Evolutionary conservation across 306 rosid species (phyloP), one percentile per base, ranked within the genome.

Genomic region (Fagus crenata): DNA sequence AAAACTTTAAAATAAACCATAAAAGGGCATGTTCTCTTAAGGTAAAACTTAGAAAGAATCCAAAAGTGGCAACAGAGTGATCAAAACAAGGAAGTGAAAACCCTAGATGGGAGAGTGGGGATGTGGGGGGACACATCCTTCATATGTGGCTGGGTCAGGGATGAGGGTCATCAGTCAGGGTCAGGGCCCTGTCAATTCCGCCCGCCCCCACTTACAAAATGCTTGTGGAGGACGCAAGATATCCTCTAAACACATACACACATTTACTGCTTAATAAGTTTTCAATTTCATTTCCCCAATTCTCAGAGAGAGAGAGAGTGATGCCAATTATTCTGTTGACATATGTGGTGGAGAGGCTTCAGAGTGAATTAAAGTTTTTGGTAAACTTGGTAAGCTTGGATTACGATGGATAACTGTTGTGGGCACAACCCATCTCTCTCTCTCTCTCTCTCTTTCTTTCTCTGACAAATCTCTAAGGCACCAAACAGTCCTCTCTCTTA

Each of bases 331-430:
- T 85, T 84, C 72, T 81, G 31, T 84, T 90, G 85, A 81, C 89
- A 80, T 83, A 75, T 83, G 40, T 46, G 84, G 84, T 53, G 82
- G 49, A 67, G 73, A 71, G 85, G 86, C 77, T 60, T 81, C 89
- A 80, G 86, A 80, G 77, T 55, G 72, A 49, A 80, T 83, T 83
- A 78, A 86, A 83, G 74, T 72, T 82, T 87, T 87, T 75, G 90
- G 85, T 81, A 87, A 83, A 81, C 87, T 88, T 87, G 88, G 88
- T 78, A 43, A 22, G 87, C 86, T 81, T 58, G 69, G 91, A 93
- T 87, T 87, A 83, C 87, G 90, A 93, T 87, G 91, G 63, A 51
- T 86, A 87, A 88, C 98, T 77, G 93, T 77, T 87, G 63, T 40
- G 76, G 77, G 40, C 55, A 42, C 56, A 2, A 53, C 71, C 28